These are phyloP conservation scores for Ophiostoma angusticollis DNA, from an alignment of 2,329 filamentous ascomycete species.

Conservation along the genomic window DNA sequence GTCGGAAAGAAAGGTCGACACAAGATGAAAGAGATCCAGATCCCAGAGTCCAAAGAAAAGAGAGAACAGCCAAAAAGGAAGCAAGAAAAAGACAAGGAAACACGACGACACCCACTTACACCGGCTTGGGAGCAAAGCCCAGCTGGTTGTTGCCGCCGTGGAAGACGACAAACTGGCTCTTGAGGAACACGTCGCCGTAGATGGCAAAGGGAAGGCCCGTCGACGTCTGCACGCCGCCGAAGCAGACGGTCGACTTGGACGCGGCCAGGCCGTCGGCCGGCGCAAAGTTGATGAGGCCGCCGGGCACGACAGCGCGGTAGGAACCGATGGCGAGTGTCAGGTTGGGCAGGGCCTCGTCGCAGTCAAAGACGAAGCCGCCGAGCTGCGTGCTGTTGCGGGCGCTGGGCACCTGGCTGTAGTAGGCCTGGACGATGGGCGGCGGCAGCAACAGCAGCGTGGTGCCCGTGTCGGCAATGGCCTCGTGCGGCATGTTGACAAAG, in stretches of 20 bases:
- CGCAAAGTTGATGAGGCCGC: conserved; percentile 25
- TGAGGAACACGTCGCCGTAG: conserved; percentile 20
- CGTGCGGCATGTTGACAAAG: conserved; percentile 19
- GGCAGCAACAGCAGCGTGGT: conserved; percentile 29
- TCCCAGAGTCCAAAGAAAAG: neutral
- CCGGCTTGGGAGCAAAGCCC: conserved; percentile 25
- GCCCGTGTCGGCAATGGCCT: conserved; percentile 28
- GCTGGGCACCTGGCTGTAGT: conserved; percentile 26
- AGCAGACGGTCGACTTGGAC: conserved; percentile 18
- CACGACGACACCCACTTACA: neutral
- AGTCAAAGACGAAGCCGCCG: conserved; percentile 27
- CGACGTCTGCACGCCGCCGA: conserved; percentile 23
- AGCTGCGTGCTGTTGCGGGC: conserved; percentile 21
- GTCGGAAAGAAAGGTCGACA: neutral
- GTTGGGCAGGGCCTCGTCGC: conserved; percentile 22
- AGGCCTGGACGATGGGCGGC: conserved; percentile 23
- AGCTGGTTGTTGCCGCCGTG: conserved; percentile 24
- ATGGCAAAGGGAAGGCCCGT: conserved; percentile 16
- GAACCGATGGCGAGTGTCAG: conserved; percentile 24
- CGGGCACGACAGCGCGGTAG: conserved; percentile 24
- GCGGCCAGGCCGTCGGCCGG: conserved; percentile 27
- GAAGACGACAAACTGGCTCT: conserved; percentile 23
- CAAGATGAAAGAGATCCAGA: neutral
- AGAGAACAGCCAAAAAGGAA: neutral
- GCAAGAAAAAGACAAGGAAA: neutral